Evolutionary conservation across 495 filamentous ascomycete genomes (phyloP).

Genomic region (Geoglossum glabrum): DNA sequence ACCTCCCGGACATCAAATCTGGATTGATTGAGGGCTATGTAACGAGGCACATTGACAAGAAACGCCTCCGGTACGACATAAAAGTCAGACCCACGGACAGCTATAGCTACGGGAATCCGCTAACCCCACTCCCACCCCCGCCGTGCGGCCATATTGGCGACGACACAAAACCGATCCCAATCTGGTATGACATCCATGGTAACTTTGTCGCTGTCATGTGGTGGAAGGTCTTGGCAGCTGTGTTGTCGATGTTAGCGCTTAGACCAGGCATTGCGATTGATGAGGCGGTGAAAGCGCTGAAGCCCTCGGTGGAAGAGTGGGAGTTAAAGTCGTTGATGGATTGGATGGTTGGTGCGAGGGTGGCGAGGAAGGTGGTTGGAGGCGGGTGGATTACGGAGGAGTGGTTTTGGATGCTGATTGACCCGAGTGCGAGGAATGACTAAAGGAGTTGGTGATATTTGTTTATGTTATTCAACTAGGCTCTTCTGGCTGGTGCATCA

Average conservation of each 20-base stretch:
- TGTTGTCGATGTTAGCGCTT: conserved; percentile 36
- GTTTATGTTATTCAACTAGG: no score
- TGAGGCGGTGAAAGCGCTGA: conserved; percentile 33
- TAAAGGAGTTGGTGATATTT: no score
- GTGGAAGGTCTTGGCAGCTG: conserved; percentile 37
- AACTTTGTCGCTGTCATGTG: conserved; percentile 40
- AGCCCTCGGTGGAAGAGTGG: conserved; percentile 42
- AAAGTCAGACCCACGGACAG: conserved; percentile 32
- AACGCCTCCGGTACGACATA: conserved; percentile 39
- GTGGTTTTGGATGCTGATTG: conserved; percentile 5
- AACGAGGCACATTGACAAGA: conserved; percentile 47
- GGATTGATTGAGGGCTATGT: conserved; percentile 57
- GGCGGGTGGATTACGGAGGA: conserved; percentile 5
- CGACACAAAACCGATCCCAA: conserved; percentile 27
- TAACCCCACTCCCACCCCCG: conserved; percentile 19
- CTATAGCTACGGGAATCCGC: conserved; percentile 41
- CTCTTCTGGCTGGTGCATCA: no score
- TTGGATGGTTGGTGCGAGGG: conserved; percentile 38
- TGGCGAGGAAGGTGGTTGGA: conserved; percentile 17
- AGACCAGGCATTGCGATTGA: conserved; percentile 34
- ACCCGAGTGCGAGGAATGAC: not conserved
- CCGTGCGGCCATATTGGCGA: conserved; percentile 13
- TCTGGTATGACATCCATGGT: conserved; percentile 66
- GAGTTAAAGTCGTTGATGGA: conserved; percentile 43
- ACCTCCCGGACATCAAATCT: conserved; percentile 45